Percentiles rank a stretch among this genome's conserved stretches.
Evolutionary conservation across 116 monocot genomes (phyloP).

Genomic region (Thalassia testudinum): DNA sequence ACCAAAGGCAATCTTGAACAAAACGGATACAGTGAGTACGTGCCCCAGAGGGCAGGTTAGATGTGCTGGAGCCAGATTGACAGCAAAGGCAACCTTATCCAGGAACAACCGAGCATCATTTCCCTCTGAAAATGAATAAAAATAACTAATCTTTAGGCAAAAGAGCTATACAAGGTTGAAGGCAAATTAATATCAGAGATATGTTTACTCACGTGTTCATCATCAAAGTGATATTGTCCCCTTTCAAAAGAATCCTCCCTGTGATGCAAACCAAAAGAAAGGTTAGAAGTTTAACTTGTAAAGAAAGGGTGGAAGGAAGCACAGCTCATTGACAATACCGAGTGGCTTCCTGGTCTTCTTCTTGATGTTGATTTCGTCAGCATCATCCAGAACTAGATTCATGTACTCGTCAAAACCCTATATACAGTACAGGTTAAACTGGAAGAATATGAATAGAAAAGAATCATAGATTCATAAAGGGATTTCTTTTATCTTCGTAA

Average conservation of each 20-base stretch:
- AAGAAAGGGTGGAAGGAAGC: neutral
- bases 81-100: too few species aligned
- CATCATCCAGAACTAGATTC: slow-evolving; percentile 85
- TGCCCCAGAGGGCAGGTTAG: too few species aligned
- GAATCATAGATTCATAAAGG: too few species aligned
- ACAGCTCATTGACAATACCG: slow-evolving; percentile 12
- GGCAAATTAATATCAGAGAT: neutral
- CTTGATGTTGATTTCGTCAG: slow-evolving; percentile 75
- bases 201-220: slow-evolving; percentile 65
- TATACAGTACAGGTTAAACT: too few species aligned
- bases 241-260: slow-evolving; percentile 56
- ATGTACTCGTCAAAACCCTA: slow-evolving; percentile 95
- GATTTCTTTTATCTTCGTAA: too few species aligned
- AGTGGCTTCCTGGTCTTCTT: slow-evolving; percentile 64
- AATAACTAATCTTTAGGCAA: neutral
- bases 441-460: too few species aligned
- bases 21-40: too few species aligned
- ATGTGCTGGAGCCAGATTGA: too few species aligned
- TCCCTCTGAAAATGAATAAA: neutral
- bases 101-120: too few species aligned
- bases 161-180: neutral
- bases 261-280: neutral
- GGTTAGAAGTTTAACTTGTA: neutral
- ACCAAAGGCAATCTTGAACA: too few species aligned
- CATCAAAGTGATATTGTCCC: slow-evolving; percentile 70